A percentile compares a stretch with the other conserved stretches of the same genome.
Conservation (phyloP, 2,329 filamentous ascomycete genomes). For the Beauveria pseudobassiana region DNA sequence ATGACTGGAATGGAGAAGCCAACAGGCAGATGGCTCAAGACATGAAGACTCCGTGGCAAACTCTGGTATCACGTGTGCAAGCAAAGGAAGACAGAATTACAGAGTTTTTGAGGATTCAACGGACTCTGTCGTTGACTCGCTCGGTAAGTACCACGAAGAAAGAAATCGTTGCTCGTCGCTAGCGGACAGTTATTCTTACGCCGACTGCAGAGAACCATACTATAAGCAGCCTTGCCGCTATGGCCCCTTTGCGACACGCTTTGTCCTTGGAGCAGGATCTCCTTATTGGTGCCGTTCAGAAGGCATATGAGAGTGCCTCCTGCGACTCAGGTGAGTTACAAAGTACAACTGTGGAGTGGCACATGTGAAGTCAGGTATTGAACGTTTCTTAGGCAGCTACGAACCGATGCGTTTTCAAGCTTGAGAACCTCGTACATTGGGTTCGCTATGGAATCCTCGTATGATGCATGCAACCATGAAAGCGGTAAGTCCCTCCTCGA, state of each 20-base stretch:
- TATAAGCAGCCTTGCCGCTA: not conserved
- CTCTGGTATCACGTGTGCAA: slow-evolving; percentile 12
- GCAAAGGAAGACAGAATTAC: not conserved
- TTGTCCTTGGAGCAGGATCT: not conserved
- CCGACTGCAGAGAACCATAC: not conserved
- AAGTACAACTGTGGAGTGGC: not conserved
- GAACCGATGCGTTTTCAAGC: slow-evolving; percentile 26
- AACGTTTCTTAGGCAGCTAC: slow-evolving; percentile 22
- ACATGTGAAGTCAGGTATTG: too few species aligned
- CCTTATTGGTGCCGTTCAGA: not conserved
- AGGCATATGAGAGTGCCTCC: not conserved
- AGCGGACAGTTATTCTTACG: not conserved
- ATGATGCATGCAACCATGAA: slow-evolving; percentile 24
- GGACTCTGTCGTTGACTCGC: not conserved
- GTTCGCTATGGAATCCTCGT: slow-evolving; percentile 27
- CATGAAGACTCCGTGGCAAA: slow-evolving; percentile 25
- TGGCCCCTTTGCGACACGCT: not conserved
- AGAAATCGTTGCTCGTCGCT: not conserved
- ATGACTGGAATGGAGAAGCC: slow-evolving; percentile 40
- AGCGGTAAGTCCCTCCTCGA: slow-evolving; percentile 19
- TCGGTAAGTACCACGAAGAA: not conserved
- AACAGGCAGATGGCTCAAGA: slow-evolving; percentile 29
- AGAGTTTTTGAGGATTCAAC: not conserved
- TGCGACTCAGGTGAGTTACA: not conserved
- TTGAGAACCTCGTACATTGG: slow-evolving; percentile 32